phyloP scores from a whole-genome alignment of 2,329 filamentous ascomycete genomes.

The Dryadomyces quercus-mongolicae region DNA sequence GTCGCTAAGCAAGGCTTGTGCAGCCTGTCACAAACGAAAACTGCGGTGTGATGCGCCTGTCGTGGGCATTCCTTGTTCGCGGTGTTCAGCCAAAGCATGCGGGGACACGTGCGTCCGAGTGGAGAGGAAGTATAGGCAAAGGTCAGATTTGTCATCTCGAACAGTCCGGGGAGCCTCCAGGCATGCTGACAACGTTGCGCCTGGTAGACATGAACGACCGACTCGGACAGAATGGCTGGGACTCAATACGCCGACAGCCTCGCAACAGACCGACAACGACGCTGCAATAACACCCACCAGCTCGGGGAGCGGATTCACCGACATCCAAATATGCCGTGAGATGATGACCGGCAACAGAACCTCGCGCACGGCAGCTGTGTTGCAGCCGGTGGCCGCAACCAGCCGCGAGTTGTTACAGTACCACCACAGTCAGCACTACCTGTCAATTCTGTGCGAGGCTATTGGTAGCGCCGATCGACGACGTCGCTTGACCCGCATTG shows the following conservation, averaged over 20 bases:
- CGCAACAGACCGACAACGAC: background rate
- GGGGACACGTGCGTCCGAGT: background rate
- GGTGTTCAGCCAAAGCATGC: background rate
- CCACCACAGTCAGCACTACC: conserved; percentile 3
- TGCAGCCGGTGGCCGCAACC: background rate
- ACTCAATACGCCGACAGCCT: background rate
- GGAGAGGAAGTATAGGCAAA: background rate
- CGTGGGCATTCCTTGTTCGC: background rate
- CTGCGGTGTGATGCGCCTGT: background rate
- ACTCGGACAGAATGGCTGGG: too few relatives aligned
- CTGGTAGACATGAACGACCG: too few relatives aligned
- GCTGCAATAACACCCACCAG: background rate
- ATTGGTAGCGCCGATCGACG: background rate
- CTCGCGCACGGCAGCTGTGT: background rate
- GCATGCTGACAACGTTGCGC: too few relatives aligned
- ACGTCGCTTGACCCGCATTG: background rate
- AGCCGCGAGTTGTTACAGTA: conserved; percentile 1
- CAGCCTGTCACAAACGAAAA: background rate
- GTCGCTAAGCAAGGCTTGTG: conserved; percentile 1
- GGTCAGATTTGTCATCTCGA: background rate
- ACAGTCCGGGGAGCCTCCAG: too few relatives aligned
- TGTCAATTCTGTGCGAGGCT: background rate
- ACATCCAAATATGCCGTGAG: background rate
- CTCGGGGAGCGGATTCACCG: background rate
- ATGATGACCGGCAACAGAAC: background rate